These are phyloP conservation scores for Hyaloscypha variabilis DNA, from an alignment of 495 filamentous ascomycete species.

Conservation along the genomic window DNA sequence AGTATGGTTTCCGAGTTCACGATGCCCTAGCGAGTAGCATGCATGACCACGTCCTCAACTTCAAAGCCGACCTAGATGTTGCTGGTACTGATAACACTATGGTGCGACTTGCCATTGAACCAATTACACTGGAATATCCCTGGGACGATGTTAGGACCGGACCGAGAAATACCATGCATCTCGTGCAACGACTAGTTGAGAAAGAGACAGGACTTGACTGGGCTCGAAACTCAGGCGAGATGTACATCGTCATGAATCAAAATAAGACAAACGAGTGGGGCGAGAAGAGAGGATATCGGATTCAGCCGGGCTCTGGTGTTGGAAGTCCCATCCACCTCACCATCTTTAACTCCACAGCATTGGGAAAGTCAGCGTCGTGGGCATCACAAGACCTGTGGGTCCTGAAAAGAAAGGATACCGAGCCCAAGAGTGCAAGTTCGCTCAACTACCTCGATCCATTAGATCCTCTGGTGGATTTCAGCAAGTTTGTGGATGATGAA, in stretches of 20 bases:
- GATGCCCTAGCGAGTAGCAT: conserved; percentile 54
- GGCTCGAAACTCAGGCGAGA: conserved; percentile 49
- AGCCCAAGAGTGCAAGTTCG: conserved; percentile 47
- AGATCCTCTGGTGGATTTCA: conserved; percentile 58
- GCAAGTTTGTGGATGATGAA: conserved; percentile 57
- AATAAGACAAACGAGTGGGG: conserved; percentile 53
- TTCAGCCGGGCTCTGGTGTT: conserved; percentile 38
- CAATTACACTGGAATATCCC: conserved; percentile 37
- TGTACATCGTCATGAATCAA: conserved; percentile 54
- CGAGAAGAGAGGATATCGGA: conserved; percentile 57
- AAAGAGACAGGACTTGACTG: conserved; percentile 51
- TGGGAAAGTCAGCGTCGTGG: conserved; percentile 49
- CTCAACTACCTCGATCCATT: conserved; percentile 48
- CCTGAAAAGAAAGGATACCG: conserved; percentile 54
- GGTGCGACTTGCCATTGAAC: conserved; percentile 42
- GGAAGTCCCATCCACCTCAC: conserved; percentile 47
- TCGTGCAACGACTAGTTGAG: conserved; percentile 45
- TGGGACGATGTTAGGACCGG: conserved; percentile 44
- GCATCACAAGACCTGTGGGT: conserved; percentile 53
- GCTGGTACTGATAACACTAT: conserved; percentile 52
- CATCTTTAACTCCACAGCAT: conserved; percentile 48
- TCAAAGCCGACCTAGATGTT: conserved; percentile 59
- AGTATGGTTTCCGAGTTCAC: conserved; percentile 60
- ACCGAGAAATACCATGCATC: conserved; percentile 56
- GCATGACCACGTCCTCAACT: conserved; percentile 64